Evolutionary conservation across 805 yeast genomes (phyloP).

Genomic region (Komagataella mondaviorum): DNA sequence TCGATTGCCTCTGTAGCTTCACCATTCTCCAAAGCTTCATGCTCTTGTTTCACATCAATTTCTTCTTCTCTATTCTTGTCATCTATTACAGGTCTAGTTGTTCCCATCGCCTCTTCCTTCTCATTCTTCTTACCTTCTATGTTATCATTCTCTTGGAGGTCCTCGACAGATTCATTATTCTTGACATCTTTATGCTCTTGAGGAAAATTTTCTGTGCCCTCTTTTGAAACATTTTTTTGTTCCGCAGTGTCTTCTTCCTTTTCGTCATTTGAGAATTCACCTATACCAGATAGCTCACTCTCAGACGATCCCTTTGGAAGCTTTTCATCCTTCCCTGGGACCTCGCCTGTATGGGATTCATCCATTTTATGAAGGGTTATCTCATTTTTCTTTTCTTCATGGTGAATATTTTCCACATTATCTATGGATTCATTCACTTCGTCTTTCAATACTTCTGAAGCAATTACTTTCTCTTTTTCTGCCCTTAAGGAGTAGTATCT

Average conservation of each 20-base stretch:
- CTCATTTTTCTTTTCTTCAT: constrained; percentile 3
- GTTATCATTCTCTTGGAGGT: constrained; percentile 3
- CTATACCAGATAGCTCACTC: background rate
- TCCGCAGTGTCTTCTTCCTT: constrained; percentile 5
- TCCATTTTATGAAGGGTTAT: background rate
- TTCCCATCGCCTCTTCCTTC: constrained; percentile 1
- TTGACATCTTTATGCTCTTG: constrained; percentile 5
- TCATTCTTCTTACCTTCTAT: constrained; percentile 3
- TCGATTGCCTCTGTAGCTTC: constrained; percentile 2
- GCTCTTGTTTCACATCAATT: constrained; percentile 2
- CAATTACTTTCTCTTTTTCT: constrained; percentile 7
- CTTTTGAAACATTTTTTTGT: constrained; percentile 3
- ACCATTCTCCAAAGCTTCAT: constrained; percentile 2
- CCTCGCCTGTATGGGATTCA: background rate
- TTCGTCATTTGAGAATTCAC: constrained; percentile 1
- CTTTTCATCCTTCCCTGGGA: constrained; percentile 1
- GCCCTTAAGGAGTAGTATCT: constrained; percentile 2
- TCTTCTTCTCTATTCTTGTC: background rate
- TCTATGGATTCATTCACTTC: constrained; percentile 15
- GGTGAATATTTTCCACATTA: constrained; percentile 3
- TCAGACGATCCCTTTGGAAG: background rate
- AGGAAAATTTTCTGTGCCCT: constrained; percentile 5
- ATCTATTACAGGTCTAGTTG: background rate
- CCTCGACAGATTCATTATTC: constrained; percentile 3
- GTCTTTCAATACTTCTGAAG: background rate